These are phyloP conservation scores for Phalaenopsis hybrid DNA, from an alignment of 116 monocot species.

Conservation along the genomic window DNA sequence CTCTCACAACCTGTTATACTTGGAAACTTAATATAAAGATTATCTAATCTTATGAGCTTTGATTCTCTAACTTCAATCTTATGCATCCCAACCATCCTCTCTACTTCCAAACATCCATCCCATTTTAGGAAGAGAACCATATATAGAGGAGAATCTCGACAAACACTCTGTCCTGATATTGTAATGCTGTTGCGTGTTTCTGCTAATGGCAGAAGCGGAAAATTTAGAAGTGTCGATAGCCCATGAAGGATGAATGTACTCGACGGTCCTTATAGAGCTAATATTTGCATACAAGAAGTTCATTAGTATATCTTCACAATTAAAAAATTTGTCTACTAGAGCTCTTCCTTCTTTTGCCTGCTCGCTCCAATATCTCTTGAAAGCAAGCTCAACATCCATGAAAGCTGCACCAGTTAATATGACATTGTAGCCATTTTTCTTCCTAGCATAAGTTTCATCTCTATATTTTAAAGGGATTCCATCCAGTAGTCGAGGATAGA, in stretches of 20 bases:
- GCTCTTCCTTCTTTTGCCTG: constrained; percentile 36
- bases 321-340: constrained; percentile 35
- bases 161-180: constrained; percentile 34
- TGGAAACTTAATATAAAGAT: background rate
- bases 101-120: constrained; percentile 35
- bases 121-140: constrained; percentile 25
- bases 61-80: constrained; percentile 2
- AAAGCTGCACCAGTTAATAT: constrained; percentile 57
- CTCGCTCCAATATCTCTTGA: constrained; percentile 41
- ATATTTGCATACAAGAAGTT: constrained; percentile 46
- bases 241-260: constrained; percentile 51
- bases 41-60: background rate
- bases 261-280: constrained; percentile 35
- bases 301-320: constrained; percentile 57
- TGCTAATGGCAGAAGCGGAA: constrained; percentile 40
- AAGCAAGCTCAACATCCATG: constrained; percentile 46
- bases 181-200: constrained; percentile 44
- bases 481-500: constrained; percentile 41
- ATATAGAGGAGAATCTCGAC: constrained; percentile 28
- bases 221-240: constrained; percentile 58
- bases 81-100: constrained; percentile 40
- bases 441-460: constrained; percentile 43
- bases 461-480: constrained; percentile 44
- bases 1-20: background rate
- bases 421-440: constrained; percentile 33